Evolutionary conservation across 2,329 filamentous ascomycete genomes (phyloP).

Genomic region (Fusarium redolens): DNA sequence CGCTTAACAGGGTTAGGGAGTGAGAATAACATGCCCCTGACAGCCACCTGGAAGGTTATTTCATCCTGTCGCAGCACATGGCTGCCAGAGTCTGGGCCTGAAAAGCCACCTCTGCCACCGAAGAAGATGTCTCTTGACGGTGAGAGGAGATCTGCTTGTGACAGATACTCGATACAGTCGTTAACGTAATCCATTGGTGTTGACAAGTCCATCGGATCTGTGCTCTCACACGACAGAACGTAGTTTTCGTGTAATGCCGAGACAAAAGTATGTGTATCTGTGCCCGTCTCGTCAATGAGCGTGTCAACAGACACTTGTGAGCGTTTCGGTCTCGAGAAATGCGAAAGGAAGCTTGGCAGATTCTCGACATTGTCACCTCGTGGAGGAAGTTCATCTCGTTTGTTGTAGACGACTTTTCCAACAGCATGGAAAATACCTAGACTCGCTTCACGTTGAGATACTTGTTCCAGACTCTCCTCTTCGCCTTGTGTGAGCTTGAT

Average conservation of each 20-base stretch:
- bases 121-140: slow-evolving; percentile 78
- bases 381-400: slow-evolving; percentile 71
- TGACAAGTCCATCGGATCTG: slow-evolving; percentile 59
- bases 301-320: slow-evolving; percentile 77
- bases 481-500: slow-evolving; percentile 79
- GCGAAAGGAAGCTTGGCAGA: slow-evolving; percentile 69
- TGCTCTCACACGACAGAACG: slow-evolving; percentile 79
- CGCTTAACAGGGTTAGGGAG: slow-evolving; percentile 88
- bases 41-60: slow-evolving; percentile 90
- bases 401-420: slow-evolving; percentile 97
- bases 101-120: slow-evolving; percentile 66
- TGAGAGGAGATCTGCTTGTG: slow-evolving; percentile 86
- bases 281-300: slow-evolving; percentile 92
- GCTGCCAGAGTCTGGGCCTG: slow-evolving; percentile 67
- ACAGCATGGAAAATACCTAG: slow-evolving; percentile 96
- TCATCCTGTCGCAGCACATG: slow-evolving; percentile 92
- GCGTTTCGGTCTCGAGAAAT: slow-evolving; percentile 67
- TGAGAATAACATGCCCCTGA: slow-evolving; percentile 85
- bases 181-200: slow-evolving; percentile 82
- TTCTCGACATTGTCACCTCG: slow-evolving; percentile 59
- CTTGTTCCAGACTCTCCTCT: slow-evolving; percentile 79
- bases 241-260: slow-evolving; percentile 96
- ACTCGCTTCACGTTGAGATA: slow-evolving; percentile 88
- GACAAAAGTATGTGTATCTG: slow-evolving; percentile 90
- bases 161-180: slow-evolving; percentile 87